phyloP scores from a whole-genome alignment of 75 land plant species.

The Pinus taeda region DNA sequence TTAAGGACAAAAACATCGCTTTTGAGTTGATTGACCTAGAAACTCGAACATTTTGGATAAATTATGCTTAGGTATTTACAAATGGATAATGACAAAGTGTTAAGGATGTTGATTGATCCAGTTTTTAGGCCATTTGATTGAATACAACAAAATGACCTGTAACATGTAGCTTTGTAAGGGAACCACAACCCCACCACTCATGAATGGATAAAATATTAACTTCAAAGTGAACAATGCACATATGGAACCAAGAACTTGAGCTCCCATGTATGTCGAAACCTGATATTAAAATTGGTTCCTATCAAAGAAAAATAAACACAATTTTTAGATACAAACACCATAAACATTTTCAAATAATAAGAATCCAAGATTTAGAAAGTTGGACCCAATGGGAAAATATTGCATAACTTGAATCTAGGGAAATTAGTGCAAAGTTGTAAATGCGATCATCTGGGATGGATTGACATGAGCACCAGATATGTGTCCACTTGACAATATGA shows the following conservation, averaged over 20 bases:
- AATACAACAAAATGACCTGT: no score
- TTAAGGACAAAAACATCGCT: no score
- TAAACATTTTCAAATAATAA: no score
- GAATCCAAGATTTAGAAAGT: no score
- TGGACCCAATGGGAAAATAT: no score
- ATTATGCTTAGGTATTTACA: no score
- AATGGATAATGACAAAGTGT: no score
- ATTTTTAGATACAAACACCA: background rate
- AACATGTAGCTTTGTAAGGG: constrained; percentile 33
- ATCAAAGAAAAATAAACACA: no score
- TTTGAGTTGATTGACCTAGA: no score
- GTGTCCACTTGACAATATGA: constrained; percentile 85
- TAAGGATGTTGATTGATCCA: no score
- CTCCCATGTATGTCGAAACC: constrained; percentile 78
- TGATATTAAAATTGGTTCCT: constrained; percentile 9
- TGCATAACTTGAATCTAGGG: constrained; percentile 67
- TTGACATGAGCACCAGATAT: constrained; percentile 95
- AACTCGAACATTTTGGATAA: no score
- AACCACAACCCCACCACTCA: constrained; percentile 60
- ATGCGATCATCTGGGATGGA: constrained; percentile 83
- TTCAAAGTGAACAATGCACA: constrained; percentile 70
- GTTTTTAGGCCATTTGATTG: no score
- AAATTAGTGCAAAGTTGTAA: constrained; percentile 84
- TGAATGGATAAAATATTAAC: constrained; percentile 26
- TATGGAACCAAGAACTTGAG: constrained; percentile 71